Percentiles rank a stretch among this genome's conserved stretches.
Evolutionary conservation across 2,329 filamentous ascomycete genomes (phyloP).

Genomic region (Fusarium pilosicola): DNA sequence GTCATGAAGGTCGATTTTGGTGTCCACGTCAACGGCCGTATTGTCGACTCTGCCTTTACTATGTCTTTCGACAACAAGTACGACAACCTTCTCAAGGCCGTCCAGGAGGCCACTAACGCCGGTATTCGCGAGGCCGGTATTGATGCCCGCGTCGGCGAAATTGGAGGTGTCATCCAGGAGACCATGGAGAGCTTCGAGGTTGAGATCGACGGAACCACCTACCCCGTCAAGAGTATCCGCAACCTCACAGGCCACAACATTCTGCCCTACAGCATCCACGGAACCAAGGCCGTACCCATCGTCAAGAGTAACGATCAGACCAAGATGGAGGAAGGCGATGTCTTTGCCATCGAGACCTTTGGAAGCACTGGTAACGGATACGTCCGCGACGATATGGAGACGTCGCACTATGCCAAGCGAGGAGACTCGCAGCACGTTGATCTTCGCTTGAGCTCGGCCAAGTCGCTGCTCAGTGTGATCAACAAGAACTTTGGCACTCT

Average conservation of each 20-base stretch:
- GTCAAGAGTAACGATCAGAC: slow-evolving; percentile 88
- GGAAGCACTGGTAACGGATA: slow-evolving; percentile 92
- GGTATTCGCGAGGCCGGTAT: slow-evolving; percentile 88
- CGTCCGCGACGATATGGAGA: slow-evolving; percentile 88
- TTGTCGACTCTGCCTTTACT: slow-evolving; percentile 85
- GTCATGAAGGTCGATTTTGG: slow-evolving; percentile 88
- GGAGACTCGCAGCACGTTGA: slow-evolving; percentile 79
- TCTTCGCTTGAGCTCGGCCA: slow-evolving; percentile 82
- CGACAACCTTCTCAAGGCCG: slow-evolving; percentile 77
- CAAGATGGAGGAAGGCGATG: slow-evolving; percentile 98
- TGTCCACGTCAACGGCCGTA: slow-evolving; percentile 81
- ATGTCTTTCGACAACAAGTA: slow-evolving; percentile 79
- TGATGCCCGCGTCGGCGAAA: slow-evolving; percentile 87
- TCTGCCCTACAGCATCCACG: slow-evolving; percentile 88
- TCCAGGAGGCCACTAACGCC: slow-evolving; percentile 83
- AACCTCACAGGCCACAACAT: slow-evolving; percentile 94
- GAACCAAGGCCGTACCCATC: slow-evolving; percentile 92
- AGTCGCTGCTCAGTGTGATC: slow-evolving; percentile 86
- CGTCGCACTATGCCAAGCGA: slow-evolving; percentile 86
- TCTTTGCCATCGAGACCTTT: slow-evolving; percentile 96
- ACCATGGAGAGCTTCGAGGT: slow-evolving; percentile 94
- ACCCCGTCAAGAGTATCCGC: slow-evolving; percentile 85
- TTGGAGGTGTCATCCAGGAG: slow-evolving; percentile 86
- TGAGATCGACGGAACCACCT: slow-evolving; percentile 80
- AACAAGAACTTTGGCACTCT: slow-evolving; percentile 97